Conservation (phyloP, 495 filamentous ascomycete genomes). For the Trichoderma erinaceum region DNA sequence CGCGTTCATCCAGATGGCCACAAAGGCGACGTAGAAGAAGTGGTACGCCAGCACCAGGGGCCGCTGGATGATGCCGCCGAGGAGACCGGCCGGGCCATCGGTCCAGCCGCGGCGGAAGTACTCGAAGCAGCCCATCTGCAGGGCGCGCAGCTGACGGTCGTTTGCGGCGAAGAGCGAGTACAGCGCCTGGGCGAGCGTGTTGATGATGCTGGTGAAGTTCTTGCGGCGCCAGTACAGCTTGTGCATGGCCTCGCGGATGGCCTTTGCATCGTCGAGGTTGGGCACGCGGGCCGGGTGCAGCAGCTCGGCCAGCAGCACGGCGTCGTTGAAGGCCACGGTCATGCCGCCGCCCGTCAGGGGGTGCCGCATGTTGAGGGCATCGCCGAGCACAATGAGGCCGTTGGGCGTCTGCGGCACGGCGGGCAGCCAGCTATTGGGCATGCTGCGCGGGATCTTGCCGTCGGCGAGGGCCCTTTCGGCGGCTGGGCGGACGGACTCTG, state of each 20-base stretch:
- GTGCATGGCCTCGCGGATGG: slow-evolving; percentile 62
- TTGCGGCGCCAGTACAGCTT: slow-evolving; percentile 87
- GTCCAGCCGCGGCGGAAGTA: slow-evolving; percentile 82
- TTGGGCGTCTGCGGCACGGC: slow-evolving; percentile 60
- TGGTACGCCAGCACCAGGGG: slow-evolving; percentile 80
- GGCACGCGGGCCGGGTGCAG: slow-evolving; percentile 62
- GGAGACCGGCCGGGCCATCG: slow-evolving; percentile 70
- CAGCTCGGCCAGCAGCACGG: slow-evolving; percentile 63
- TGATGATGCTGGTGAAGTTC: slow-evolving; percentile 75
- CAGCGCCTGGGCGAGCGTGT: slow-evolving; percentile 88
- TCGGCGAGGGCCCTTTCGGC: slow-evolving; percentile 75
- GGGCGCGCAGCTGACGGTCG: slow-evolving; percentile 65
- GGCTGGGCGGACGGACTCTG: slow-evolving; percentile 61
- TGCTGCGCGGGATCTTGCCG: slow-evolving; percentile 59
- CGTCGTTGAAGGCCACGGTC: slow-evolving; percentile 92
- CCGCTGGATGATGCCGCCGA: slow-evolving; percentile 74
- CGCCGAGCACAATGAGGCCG: slow-evolving; percentile 77
- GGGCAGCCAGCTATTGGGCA: slow-evolving; percentile 93
- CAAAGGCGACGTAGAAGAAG: slow-evolving; percentile 89
- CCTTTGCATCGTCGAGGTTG: slow-evolving; percentile 56
- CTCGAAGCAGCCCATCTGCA: slow-evolving; percentile 86
- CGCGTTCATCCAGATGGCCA: slow-evolving; percentile 76
- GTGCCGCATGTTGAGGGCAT: slow-evolving; percentile 96
- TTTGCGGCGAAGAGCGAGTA: slow-evolving; percentile 87
- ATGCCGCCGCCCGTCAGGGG: slow-evolving; percentile 91